A percentile compares a stretch with the other conserved stretches of the same genome.
These are phyloP conservation scores for Ogataea ramenticola DNA, from an alignment of 805 yeast species.

Conservation along the genomic window DNA sequence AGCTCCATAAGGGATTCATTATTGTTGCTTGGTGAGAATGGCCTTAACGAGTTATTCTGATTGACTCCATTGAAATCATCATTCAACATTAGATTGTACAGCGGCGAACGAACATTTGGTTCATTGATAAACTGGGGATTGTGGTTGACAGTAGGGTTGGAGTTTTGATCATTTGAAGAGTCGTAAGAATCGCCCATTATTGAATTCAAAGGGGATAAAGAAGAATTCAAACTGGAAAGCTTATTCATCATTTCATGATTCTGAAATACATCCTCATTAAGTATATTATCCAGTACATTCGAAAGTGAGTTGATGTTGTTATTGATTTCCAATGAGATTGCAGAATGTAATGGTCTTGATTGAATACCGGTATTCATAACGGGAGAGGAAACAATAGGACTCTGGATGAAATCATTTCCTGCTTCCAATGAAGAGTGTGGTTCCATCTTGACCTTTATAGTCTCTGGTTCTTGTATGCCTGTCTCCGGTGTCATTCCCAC, in stretches of 20 bases:
- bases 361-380: no score
- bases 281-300: neutral
- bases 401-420: no score
- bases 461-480: neutral
- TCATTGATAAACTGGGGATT: no score
- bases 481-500: no score
- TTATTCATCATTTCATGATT: neutral
- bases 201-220: neutral
- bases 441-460: neutral
- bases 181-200: neutral
- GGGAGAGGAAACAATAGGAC: no score
- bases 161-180: neutral
- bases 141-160: neutral
- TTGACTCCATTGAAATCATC: neutral
- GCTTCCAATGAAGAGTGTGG: neutral
- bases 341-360: neutral
- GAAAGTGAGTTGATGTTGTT: constrained; percentile 1
- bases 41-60: no score
- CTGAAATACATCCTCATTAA: neutral
- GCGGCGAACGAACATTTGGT: no score
- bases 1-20: neutral
- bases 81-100: neutral
- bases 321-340: neutral
- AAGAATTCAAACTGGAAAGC: neutral
- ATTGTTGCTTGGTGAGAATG: neutral